phyloP scores from a whole-genome alignment of 768 basidiomycete genomes.

The Phanerodontia chrysosporium region DNA sequence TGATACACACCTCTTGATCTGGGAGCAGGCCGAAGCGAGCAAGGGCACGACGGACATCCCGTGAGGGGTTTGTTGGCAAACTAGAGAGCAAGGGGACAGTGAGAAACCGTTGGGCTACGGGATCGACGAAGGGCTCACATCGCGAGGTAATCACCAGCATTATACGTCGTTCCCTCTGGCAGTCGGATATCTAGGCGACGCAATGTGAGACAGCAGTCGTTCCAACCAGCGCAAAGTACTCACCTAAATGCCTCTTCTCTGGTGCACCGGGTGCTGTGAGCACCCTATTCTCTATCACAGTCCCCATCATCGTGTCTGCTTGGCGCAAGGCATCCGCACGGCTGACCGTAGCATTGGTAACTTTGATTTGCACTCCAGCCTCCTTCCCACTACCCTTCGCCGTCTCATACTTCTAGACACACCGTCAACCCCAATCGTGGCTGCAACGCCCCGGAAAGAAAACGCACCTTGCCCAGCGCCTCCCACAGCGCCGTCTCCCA shows the following conservation, averaged over 20 bases:
- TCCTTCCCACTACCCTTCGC: not conserved
- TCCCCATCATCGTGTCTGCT: conserved; percentile 33
- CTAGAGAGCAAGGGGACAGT: conserved; percentile 14
- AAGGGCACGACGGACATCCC: conserved; percentile 35
- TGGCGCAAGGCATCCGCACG: conserved; percentile 36
- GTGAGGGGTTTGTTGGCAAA: conserved; percentile 36
- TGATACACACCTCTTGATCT: conserved; percentile 32
- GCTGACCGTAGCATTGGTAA: conserved; percentile 27
- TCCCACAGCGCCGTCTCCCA: conserved; percentile 39
- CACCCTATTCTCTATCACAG: conserved; percentile 32
- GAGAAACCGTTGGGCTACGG: conserved; percentile 9
- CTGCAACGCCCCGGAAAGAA: conserved; percentile 25
- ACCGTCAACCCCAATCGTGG: conserved; percentile 1
- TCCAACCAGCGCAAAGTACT: not conserved
- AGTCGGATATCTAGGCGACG: conserved; percentile 32
- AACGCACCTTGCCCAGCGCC: conserved; percentile 30
- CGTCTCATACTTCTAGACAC: not conserved
- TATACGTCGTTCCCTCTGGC: conserved; percentile 33
- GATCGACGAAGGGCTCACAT: too few relatives aligned
- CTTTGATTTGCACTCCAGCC: conserved; percentile 28
- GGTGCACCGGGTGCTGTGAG: conserved; percentile 30
- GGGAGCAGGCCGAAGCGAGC: conserved; percentile 33
- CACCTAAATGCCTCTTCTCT: conserved; percentile 37
- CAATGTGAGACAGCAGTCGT: not conserved
- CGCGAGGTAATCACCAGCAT: conserved; percentile 45